Base-by-base conservation (phyloP, 2,329 filamentous ascomycete genomes). In the Colletotrichum tamarilloi region DNA sequence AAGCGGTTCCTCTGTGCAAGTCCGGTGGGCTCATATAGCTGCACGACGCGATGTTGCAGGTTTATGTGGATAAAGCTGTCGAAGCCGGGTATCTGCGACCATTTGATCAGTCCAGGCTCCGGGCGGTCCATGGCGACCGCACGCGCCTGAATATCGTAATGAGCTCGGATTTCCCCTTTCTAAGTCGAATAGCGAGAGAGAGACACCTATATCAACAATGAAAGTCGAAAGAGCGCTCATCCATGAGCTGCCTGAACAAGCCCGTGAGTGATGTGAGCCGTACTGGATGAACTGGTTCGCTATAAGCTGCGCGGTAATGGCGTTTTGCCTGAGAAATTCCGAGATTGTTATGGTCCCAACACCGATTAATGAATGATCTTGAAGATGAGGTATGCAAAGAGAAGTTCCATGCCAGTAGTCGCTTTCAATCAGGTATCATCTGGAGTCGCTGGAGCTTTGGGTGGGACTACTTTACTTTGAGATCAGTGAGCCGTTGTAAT, bases 41-140 rank as follows among this genome's bases (percentile, higher is more conserved):
- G 89, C 49, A 92, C 87, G 52, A 91, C 85, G 55, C 89, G 87
- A 74, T 91, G 89, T 75, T 91, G 90, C 60, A 92, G 81, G 77
- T 92, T 92, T 80, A 92, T 87, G 77, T 92, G 90, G 67, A 92
- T 85, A 76, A 93, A 92, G 67, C 87, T 89, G 78, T 92, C 87
- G 73, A 87, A 83, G 14, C 83, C 82, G 22, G 88, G 84, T 74
- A 89, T 90, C 62, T 91, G 89, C 26, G 90, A 92, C 91, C 91
- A 93, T 78, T 91, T 90, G 78, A 92, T 88, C 70, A 93, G 86
- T 30, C 91, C 91, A 12, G 89, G 88, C 76, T 91, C 89, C 2
- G 88, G 88, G 59, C 89, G 87, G 76, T 91, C 89, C 88, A 91
- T 88, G 67, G 76, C 81, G 57, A 77, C 71, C 67, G 49, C 71